These are phyloP conservation scores for Diaporthe velutina DNA, from an alignment of 2,329 filamentous ascomycete species.

Conservation along the genomic window DNA sequence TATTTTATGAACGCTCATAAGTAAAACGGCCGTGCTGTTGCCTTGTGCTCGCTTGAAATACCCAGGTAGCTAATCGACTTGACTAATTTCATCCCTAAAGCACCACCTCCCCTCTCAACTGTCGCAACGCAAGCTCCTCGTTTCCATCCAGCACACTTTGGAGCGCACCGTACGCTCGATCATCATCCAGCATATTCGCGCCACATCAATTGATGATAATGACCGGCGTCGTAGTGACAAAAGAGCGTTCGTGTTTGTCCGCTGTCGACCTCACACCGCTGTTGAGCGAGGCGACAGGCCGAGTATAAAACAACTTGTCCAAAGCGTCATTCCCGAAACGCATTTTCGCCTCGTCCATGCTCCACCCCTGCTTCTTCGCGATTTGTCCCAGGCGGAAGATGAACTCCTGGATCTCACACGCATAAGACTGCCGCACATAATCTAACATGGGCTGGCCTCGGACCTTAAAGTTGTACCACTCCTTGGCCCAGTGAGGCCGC, in stretches of 20 bases:
- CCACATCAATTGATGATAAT: slow-evolving; percentile 1
- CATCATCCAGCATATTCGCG: too few species aligned
- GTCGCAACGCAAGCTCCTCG: too few species aligned
- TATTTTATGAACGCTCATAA: too few species aligned
- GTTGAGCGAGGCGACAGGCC: background rate
- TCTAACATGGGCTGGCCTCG: slow-evolving; percentile 47
- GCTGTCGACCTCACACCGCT: background rate
- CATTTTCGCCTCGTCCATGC: slow-evolving; percentile 50
- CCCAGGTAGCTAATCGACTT: too few species aligned
- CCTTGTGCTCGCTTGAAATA: too few species aligned
- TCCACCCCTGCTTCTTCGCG: slow-evolving; percentile 55
- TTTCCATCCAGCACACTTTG: too few species aligned
- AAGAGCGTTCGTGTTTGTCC: background rate
- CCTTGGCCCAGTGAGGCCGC: slow-evolving; percentile 62
- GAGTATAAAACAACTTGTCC: slow-evolving; percentile 46
- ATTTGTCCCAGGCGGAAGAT: slow-evolving; percentile 50
- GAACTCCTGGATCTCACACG: slow-evolving; percentile 53
- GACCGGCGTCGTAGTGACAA: background rate
- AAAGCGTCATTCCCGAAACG: slow-evolving; percentile 58
- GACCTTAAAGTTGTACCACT: slow-evolving; percentile 54
- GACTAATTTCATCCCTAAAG: too few species aligned
- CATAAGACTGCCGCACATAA: slow-evolving; percentile 55
- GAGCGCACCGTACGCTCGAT: too few species aligned
- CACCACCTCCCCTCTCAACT: too few species aligned
- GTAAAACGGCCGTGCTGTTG: too few species aligned